phyloP scores from a whole-genome alignment of 2,329 filamentous ascomycete genomes.

The Hypoxylon sp. region DNA sequence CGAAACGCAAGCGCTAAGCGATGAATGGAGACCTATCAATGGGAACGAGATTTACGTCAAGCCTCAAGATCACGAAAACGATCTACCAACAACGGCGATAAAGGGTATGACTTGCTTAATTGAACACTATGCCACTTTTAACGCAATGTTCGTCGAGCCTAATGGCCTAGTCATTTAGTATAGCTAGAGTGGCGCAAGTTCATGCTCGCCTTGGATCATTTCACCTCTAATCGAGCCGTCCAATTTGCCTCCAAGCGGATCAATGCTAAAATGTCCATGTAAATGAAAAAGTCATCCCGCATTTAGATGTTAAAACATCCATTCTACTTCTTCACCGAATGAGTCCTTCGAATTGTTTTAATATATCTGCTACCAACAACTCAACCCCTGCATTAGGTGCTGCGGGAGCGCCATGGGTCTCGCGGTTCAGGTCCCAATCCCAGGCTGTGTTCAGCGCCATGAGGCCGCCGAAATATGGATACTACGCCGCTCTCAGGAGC shows the following conservation, averaged over 20 bases:
- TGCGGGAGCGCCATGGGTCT: background rate
- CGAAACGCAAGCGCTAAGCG: too few species aligned
- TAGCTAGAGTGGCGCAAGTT: background rate
- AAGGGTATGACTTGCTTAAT: background rate
- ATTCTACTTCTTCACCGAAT: background rate
- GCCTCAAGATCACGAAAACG: too few species aligned
- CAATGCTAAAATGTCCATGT: background rate
- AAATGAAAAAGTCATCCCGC: background rate
- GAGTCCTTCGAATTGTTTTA: background rate
- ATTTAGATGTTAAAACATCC: background rate
- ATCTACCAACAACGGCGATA: background rate
- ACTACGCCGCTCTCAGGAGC: background rate
- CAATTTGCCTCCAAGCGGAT: background rate
- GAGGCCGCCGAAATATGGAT: background rate
- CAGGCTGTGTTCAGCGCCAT: background rate
- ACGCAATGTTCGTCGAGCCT: too few species aligned
- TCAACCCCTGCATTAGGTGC: background rate
- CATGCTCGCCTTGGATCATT: background rate
- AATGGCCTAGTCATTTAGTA: too few species aligned
- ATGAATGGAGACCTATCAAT: background rate
- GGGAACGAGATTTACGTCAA: too few species aligned
- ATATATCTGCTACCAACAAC: background rate
- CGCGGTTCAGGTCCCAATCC: background rate
- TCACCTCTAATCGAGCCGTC: too few species aligned
- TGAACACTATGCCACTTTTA: too few species aligned